phyloP scores from a whole-genome alignment of 2,329 filamentous ascomycete species.

The Diaporthe vaccinii region DNA sequence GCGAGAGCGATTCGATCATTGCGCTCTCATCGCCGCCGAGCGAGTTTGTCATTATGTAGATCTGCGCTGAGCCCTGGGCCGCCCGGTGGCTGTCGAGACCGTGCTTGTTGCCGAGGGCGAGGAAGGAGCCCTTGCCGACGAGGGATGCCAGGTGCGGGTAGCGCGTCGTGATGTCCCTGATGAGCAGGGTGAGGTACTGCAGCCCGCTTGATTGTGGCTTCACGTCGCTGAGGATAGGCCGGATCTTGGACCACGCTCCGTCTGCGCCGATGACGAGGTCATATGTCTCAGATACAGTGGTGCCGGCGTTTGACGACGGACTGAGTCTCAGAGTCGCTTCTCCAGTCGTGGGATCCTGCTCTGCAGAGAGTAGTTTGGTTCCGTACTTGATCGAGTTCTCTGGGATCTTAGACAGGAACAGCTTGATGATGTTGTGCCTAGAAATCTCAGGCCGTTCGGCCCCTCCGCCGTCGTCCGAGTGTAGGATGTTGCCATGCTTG shows the following conservation, averaged over 20 bases:
- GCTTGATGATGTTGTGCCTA: constrained; percentile 50
- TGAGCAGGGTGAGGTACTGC: constrained; percentile 53
- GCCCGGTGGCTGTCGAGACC: constrained; percentile 52
- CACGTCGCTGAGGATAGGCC: constrained; percentile 51
- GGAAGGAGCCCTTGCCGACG: constrained; percentile 55
- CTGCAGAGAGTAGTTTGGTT: constrained; percentile 49
- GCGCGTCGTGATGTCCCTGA: constrained; percentile 49
- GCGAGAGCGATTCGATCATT: constrained; percentile 35
- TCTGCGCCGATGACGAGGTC: constrained; percentile 57
- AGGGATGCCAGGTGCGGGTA: constrained; percentile 55
- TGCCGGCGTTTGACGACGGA: constrained; percentile 42
- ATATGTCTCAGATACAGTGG: constrained; percentile 45
- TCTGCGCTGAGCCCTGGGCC: constrained; percentile 48
- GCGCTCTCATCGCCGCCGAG: constrained; percentile 45
- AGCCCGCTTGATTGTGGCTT: constrained; percentile 56
- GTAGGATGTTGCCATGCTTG: constrained; percentile 46
- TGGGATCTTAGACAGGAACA: constrained; percentile 51
- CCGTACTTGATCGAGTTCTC: constrained; percentile 55
- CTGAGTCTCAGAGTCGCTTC: constrained; percentile 39
- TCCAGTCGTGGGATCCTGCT: not conserved
- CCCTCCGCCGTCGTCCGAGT: constrained; percentile 43
- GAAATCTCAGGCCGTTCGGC: constrained; percentile 55
- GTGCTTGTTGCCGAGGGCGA: constrained; percentile 54
- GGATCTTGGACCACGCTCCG: constrained; percentile 57
- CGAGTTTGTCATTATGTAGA: constrained; percentile 48